Base-by-base conservation (phyloP, 1,284 basidiomycete species). In the Ganoderma meredithae region DNA sequence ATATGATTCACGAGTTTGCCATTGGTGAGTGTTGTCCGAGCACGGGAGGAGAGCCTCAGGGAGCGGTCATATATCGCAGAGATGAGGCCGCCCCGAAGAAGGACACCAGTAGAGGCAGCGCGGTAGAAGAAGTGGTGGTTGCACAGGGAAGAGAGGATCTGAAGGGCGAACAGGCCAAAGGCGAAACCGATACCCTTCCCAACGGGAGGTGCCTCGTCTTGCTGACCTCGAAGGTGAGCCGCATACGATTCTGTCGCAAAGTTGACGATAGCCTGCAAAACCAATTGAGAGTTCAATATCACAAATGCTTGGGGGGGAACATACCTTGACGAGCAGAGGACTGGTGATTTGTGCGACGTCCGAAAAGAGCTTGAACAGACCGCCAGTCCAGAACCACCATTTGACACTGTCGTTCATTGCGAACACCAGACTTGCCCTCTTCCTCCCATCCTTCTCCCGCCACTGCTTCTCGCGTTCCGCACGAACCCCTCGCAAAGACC, bases 1-100 rank as follows among this genome's bases (percentile, higher is more conserved):
- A 98, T 97, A 80, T 97, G 95, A 76, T 96, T 97, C 70, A 97
- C 91, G 52, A 97, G 86, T 76, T 92, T 92, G 47, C 95, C 95
- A 74, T 95, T 96, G 0, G 94, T 89, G 39, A 96, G 85, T 4
- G 90, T 90, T 2, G 91, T 90, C n/a, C 96, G 88, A 10, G 95
- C 90, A 62, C 95, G 92, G 25, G 93, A 89, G 3, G 92, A 93
- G 60, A 98, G 84, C 47, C 84, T 86, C 41, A 98, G 85, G 1
- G 95, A 90, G 60, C 92, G 90, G 40, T 89, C 85, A 80, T 97
- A 99, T 65, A 98, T 92, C 10, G 93, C 91, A 0, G 94, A 91
- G 75, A 98, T 98, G 65, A 98, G 87, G 0, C 95, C 96, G 3
- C 92, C 91, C 58, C 96, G 90, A 4, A 95, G 78, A 25, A 97